Evolutionary conservation across 192 early-diverging fungal species (phyloP).

Genomic region (Spizellomyces sp.): DNA sequence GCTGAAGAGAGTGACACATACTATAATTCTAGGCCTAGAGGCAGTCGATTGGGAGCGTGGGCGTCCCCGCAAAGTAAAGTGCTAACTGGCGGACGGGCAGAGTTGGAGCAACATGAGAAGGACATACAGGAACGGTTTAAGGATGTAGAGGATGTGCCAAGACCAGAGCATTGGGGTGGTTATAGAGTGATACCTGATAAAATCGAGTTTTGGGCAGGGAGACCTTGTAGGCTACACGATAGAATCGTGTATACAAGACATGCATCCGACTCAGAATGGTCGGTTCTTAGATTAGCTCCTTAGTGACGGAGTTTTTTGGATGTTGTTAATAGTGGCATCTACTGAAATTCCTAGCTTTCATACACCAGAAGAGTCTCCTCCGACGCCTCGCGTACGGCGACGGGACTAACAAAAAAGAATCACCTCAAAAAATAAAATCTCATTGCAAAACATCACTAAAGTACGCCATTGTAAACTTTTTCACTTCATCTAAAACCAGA

Average conservation of each 20-base stretch:
- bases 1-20: slow-evolving; percentile 50
- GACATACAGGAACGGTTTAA: slow-evolving; percentile 34
- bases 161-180: slow-evolving; percentile 57
- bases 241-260: slow-evolving; percentile 26
- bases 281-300: slow-evolving; percentile 24
- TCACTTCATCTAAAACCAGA: slow-evolving; percentile 19
- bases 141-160: slow-evolving; percentile 32
- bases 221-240: slow-evolving; percentile 48
- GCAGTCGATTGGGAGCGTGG: slow-evolving; percentile 51
- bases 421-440: too few relatives aligned
- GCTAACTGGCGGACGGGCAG: slow-evolving; percentile 30
- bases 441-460: background rate
- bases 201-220: slow-evolving; percentile 62
- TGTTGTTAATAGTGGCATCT: background rate
- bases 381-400: too few relatives aligned
- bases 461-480: slow-evolving; percentile 21
- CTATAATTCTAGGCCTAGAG: slow-evolving; percentile 42
- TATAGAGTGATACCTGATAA: slow-evolving; percentile 45
- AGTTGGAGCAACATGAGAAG: slow-evolving; percentile 30
- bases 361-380: too few relatives aligned
- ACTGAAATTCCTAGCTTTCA: too few relatives aligned
- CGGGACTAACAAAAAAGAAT: too few relatives aligned
- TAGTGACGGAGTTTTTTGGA: background rate
- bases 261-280: slow-evolving; percentile 13
- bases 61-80: slow-evolving; percentile 36